These are phyloP conservation scores for Fusarium verticillioides DNA, from an alignment of 2,329 filamentous ascomycete species.

Conservation along the genomic window DNA sequence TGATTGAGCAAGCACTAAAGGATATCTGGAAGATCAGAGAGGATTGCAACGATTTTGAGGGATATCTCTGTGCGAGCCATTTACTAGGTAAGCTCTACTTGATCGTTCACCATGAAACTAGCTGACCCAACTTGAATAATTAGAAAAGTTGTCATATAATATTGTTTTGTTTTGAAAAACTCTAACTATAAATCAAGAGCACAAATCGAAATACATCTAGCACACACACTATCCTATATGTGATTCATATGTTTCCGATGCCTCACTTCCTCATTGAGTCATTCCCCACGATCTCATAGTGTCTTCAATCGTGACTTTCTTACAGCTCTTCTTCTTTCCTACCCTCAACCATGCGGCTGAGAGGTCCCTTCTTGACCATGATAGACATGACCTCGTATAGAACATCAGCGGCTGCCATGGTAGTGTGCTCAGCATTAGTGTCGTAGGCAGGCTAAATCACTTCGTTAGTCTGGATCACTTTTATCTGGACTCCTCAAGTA, in stretches of 20 bases:
- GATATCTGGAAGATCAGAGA: constrained; percentile 44
- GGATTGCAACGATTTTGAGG: constrained; percentile 30
- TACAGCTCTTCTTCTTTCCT: constrained; percentile 22
- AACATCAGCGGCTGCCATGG: constrained; percentile 77
- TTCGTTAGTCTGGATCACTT: not conserved
- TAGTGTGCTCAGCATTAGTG: constrained; percentile 77
- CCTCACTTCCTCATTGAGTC: too few relatives aligned
- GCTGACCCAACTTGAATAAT: too few relatives aligned
- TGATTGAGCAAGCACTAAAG: constrained; percentile 40
- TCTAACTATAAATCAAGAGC: accelerated
- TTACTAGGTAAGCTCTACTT: constrained; percentile 9
- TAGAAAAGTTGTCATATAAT: constrained; percentile 40
- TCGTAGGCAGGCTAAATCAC: constrained; percentile 69
- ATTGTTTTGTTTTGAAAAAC: constrained; percentile 41
- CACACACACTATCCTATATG: too few relatives aligned
- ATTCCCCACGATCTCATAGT: too few relatives aligned
- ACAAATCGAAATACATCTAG: too few relatives aligned
- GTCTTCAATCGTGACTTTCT: too few relatives aligned
- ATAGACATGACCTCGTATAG: constrained; percentile 83
- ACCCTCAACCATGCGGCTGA: constrained; percentile 60
- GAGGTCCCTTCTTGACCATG: constrained; percentile 82
- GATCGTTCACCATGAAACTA: too few relatives aligned
- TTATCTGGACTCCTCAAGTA: not conserved
- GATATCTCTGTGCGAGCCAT: constrained; percentile 33
- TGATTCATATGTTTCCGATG: too few relatives aligned